Evolutionary conservation across 2,329 filamentous ascomycete species (phyloP).

Genomic region (Fusarium beomiforme): DNA sequence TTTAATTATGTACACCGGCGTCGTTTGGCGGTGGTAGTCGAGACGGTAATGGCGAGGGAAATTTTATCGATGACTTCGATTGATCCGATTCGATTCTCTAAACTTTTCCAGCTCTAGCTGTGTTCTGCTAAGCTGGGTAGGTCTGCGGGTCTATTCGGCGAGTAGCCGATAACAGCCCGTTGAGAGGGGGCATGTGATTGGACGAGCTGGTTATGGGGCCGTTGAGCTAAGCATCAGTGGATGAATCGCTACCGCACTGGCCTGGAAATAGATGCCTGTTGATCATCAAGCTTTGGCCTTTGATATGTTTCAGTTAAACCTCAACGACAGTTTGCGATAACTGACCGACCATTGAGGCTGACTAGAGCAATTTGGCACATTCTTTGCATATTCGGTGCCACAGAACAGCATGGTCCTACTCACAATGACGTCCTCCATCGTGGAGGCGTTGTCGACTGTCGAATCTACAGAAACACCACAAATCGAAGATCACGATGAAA

Average conservation of each 20-base stretch:
- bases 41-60: slow-evolving; percentile 27
- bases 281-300: not conserved
- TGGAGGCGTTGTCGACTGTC: slow-evolving; percentile 65
- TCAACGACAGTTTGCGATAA: not conserved
- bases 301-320: not conserved
- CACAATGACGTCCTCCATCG: slow-evolving; percentile 76
- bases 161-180: slow-evolving; percentile 18
- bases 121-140: slow-evolving; percentile 29
- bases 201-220: not conserved
- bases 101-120: slow-evolving; percentile 44
- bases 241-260: slow-evolving; percentile 25
- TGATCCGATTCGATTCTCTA: slow-evolving; percentile 40
- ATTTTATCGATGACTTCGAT: slow-evolving; percentile 34
- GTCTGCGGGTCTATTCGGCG: slow-evolving; percentile 34
- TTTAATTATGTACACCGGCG: not conserved
- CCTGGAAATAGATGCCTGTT: slow-evolving; percentile 21
- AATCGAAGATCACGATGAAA: slow-evolving; percentile 28
- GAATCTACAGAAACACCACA: slow-evolving; percentile 21
- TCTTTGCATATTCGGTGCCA: rapidly evolving
- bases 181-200: slow-evolving; percentile 10
- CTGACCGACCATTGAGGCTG: not conserved
- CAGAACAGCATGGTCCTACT: slow-evolving; percentile 73
- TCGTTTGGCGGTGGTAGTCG: slow-evolving; percentile 6
- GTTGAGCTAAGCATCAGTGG: slow-evolving; percentile 23
- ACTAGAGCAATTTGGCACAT: rapidly evolving